Percentiles rank a stretch among this genome's conserved stretches.
phyloP scores from a whole-genome alignment of 1,284 basidiomycete species.

The Mycosarcoma mackinlayi region DNA sequence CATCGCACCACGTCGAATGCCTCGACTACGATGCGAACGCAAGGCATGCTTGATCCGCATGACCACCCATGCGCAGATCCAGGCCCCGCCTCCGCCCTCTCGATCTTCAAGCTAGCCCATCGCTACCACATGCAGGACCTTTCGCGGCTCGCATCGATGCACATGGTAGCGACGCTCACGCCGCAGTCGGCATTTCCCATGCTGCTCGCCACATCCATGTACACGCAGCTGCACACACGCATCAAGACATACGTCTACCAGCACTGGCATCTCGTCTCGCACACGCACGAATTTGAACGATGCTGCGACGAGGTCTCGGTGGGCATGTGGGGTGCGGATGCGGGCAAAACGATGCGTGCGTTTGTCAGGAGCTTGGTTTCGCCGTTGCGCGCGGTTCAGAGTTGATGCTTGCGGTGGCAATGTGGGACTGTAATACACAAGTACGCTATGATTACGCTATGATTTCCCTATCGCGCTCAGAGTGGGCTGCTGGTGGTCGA shows the following conservation, averaged over 20 bases:
- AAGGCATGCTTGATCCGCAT: constrained; percentile 74
- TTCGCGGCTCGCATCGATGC: constrained; percentile 77
- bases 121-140: constrained; percentile 79
- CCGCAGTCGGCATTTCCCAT: constrained; percentile 78
- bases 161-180: constrained; percentile 80
- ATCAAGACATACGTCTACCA: constrained; percentile 64
- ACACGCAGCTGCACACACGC: constrained; percentile 53
- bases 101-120: constrained; percentile 83
- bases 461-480: too few relatives aligned
- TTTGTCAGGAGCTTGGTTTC: constrained; percentile 47
- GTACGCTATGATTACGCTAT: too few relatives aligned
- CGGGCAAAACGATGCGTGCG: constrained; percentile 48
- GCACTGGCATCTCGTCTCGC: constrained; percentile 56
- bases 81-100: constrained; percentile 72
- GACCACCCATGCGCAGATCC: constrained; percentile 76
- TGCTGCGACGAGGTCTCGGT: constrained; percentile 63
- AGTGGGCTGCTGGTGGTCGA: too few relatives aligned
- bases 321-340: constrained; percentile 59
- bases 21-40: not conserved
- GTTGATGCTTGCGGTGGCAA: too few relatives aligned
- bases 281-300: constrained; percentile 58
- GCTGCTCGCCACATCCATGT: constrained; percentile 72
- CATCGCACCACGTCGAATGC: constrained; percentile 16
- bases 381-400: constrained; percentile 20
- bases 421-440: too few relatives aligned